Percentiles rank a stretch among this genome's conserved stretches.
Conservation (phyloP, 805 yeast species). For the Myxozyma neglecta region DNA sequence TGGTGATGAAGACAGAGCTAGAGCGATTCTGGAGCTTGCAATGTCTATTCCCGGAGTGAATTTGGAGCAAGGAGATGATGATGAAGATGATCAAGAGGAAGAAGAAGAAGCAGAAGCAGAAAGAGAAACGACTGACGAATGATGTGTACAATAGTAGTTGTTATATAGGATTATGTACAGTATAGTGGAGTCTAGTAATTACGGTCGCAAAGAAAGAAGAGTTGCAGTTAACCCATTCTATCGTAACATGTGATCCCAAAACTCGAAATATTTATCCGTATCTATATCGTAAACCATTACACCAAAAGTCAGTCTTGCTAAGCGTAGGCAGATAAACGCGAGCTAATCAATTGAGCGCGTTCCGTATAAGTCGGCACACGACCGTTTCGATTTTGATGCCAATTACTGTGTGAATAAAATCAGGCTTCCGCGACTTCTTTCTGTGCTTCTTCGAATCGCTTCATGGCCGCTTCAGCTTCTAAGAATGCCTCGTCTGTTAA, state of each 20-base stretch:
- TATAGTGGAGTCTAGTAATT: not conserved
- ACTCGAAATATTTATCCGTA: too few relatives aligned
- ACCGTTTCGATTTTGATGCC: not conserved
- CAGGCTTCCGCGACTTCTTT: not conserved
- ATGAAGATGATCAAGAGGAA: conserved; percentile 2
- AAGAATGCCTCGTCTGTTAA: conserved; percentile 26
- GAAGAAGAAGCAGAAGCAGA: conserved; percentile 2
- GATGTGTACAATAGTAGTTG: conserved; percentile 2
- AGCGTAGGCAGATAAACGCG: too few relatives aligned
- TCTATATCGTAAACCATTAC: too few relatives aligned
- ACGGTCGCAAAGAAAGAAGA: too few relatives aligned
- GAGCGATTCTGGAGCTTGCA: conserved; percentile 61
- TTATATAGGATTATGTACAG: not conserved
- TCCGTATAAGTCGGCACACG: not conserved
- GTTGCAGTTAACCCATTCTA: too few relatives aligned
- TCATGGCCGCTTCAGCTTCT: conserved; percentile 26
- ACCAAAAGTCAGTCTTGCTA: too few relatives aligned
- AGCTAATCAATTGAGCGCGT: too few relatives aligned
- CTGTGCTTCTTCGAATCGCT: conserved; percentile 12
- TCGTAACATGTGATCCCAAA: too few relatives aligned
- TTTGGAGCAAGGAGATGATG: conserved; percentile 6
- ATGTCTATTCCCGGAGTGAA: conserved; percentile 30
- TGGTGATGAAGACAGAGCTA: conserved; percentile 69
- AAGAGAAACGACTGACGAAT: not conserved
- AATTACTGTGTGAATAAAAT: not conserved